Conservation (phyloP, 306 rosid species). For the Prosopis cineraria region DNA sequence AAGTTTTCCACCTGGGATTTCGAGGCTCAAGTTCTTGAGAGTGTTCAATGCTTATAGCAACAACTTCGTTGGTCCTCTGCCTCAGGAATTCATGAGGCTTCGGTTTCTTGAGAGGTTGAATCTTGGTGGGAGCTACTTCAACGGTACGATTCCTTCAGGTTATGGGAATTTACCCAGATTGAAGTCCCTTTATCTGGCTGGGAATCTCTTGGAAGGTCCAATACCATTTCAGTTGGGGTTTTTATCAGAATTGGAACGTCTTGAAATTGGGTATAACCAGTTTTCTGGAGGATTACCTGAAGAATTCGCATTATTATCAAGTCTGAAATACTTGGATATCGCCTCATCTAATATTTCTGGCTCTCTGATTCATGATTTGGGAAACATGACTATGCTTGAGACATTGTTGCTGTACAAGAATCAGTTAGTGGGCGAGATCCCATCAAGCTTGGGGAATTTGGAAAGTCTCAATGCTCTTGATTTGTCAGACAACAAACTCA, state of each 20-base stretch:
- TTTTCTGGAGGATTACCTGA: slow-evolving; percentile 66
- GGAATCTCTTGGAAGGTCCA: slow-evolving; percentile 68
- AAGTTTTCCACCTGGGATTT: slow-evolving; percentile 81
- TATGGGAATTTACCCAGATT: slow-evolving; percentile 65
- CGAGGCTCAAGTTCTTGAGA: slow-evolving; percentile 71
- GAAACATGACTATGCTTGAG: slow-evolving; percentile 67
- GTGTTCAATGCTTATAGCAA: slow-evolving; percentile 82
- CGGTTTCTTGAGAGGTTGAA: slow-evolving; percentile 70
- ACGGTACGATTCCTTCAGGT: slow-evolving; percentile 52
- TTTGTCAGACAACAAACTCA: slow-evolving; percentile 76
- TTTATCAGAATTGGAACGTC: slow-evolving; percentile 55
- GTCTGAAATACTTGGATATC: slow-evolving; percentile 72
- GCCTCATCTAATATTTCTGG: slow-evolving; percentile 65
- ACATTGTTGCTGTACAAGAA: slow-evolving; percentile 68
- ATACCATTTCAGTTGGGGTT: slow-evolving; percentile 62
- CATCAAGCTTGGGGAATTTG: slow-evolving; percentile 57
- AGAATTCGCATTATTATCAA: slow-evolving; percentile 51
- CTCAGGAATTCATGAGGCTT: slow-evolving; percentile 54
- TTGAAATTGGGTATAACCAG: slow-evolving; percentile 87
- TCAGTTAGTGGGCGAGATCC: slow-evolving; percentile 62
- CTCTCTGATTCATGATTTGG: slow-evolving; percentile 55
- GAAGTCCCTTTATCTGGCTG: slow-evolving; percentile 63
- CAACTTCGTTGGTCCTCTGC: slow-evolving; percentile 74
- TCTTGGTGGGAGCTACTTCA: slow-evolving; percentile 96
- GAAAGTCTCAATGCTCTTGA: slow-evolving; percentile 59